phyloP scores from a whole-genome alignment of 768 basidiomycete genomes.

The Nevesoporus exiguus region DNA sequence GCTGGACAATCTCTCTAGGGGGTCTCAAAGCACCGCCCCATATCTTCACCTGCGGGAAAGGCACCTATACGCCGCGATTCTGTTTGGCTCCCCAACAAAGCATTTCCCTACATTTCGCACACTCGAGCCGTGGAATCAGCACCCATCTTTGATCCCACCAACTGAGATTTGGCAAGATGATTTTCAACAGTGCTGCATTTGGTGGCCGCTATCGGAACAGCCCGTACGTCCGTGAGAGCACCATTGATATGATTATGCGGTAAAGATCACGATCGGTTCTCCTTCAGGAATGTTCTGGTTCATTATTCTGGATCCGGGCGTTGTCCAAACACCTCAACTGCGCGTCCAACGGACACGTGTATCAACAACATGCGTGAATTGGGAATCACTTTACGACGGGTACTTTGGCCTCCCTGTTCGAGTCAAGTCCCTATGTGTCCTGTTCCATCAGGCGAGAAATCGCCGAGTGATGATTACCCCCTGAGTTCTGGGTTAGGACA shows the following conservation, averaged over 20 bases:
- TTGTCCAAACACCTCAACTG: conserved; percentile 18
- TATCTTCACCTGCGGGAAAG: not conserved
- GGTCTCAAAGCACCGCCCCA: not conserved
- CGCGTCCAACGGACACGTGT: conserved; percentile 22
- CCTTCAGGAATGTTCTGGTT: conserved; percentile 19
- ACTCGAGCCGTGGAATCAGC: conserved; percentile 18
- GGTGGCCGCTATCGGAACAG: conserved; percentile 19
- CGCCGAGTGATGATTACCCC: conserved; percentile 13
- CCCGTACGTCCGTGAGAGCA: conserved; percentile 28
- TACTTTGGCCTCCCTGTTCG: conserved; percentile 7
- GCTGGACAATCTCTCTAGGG: conserved; percentile 1
- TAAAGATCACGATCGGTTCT: conserved; percentile 22
- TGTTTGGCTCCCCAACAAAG: conserved; percentile 1
- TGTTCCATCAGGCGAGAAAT: conserved; percentile 14
- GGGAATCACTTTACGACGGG: conserved; percentile 7
- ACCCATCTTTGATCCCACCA: conserved; percentile 19
- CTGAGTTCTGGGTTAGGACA: conserved; percentile 17
- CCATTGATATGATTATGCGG: conserved; percentile 22
- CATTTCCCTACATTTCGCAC: conserved; percentile 5
- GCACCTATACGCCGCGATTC: conserved; percentile 1
- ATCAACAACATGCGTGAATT: conserved; percentile 17
- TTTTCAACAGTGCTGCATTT: conserved; percentile 18
- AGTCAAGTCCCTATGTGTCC: conserved; percentile 15
- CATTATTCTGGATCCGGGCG: conserved; percentile 19
- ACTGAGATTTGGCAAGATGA: conserved; percentile 22